phyloP scores from a whole-genome alignment of 352 stramenopile species.

The Globisporangium ultimum region DNA sequence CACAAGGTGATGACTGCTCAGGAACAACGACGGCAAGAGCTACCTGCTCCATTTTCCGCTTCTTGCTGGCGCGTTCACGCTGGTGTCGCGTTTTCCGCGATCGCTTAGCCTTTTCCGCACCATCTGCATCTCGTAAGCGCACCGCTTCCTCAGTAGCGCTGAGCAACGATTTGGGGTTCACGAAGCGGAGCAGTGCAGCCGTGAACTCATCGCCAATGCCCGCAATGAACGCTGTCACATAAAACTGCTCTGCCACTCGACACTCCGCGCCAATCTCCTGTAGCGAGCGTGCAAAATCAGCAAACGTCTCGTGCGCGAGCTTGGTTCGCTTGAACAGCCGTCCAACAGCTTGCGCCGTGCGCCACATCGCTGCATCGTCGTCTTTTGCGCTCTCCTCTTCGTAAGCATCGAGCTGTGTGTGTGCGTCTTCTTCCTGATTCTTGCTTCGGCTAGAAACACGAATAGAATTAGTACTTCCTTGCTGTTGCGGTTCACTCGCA shows the following conservation, averaged over 20 bases:
- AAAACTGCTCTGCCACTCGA: slow-evolving; percentile 6
- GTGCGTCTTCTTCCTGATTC: no score
- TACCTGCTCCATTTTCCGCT: background rate
- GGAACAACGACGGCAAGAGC: background rate
- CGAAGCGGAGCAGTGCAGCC: slow-evolving; percentile 8
- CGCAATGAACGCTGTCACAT: slow-evolving; percentile 11
- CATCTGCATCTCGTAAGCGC: slow-evolving; percentile 9
- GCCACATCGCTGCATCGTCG: slow-evolving; percentile 1
- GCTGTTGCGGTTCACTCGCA: no score
- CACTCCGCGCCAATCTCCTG: background rate
- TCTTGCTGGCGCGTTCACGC: background rate
- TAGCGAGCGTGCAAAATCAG: slow-evolving; percentile 3
- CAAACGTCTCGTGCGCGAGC: slow-evolving; percentile 8
- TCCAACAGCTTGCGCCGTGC: slow-evolving; percentile 2
- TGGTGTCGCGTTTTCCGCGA: background rate
- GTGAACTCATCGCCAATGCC: slow-evolving; percentile 14
- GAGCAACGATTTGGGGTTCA: slow-evolving; percentile 5
- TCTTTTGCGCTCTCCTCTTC: background rate
- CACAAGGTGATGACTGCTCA: background rate
- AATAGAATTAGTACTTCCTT: no score
- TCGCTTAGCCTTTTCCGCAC: background rate
- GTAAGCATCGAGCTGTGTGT: no score
- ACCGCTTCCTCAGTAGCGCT: slow-evolving; percentile 5
- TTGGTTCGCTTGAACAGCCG: slow-evolving; percentile 14
- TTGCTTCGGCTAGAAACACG: no score